Percentiles rank a stretch among this genome's conserved stretches.
phyloP scores from a whole-genome alignment of 495 filamentous ascomycete genomes.

The Hamigera avellanea region DNA sequence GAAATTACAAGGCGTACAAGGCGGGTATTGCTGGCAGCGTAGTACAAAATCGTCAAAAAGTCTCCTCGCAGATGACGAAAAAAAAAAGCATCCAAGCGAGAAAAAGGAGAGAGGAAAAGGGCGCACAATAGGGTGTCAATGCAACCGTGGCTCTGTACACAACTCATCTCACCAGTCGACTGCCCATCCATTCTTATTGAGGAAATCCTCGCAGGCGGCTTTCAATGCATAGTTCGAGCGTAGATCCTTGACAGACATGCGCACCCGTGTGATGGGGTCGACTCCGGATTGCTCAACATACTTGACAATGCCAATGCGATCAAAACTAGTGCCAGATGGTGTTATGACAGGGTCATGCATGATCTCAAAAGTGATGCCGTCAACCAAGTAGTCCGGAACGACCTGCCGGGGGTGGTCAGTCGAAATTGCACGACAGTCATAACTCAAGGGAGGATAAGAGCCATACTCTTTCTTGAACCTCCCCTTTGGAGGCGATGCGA shows the following conservation, averaged over 20 bases:
- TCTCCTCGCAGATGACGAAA: too few species aligned
- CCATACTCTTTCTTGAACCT: conserved; percentile 49
- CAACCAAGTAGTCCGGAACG: conserved; percentile 79
- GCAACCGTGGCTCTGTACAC: neutral
- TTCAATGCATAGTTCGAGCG: conserved; percentile 75
- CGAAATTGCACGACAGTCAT: conserved; percentile 3
- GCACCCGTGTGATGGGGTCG: conserved; percentile 76
- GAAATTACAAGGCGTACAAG: neutral
- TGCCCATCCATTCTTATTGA: conserved; percentile 85
- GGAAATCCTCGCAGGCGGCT: conserved; percentile 72
- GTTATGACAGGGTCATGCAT: conserved; percentile 93
- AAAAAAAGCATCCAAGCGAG: too few species aligned
- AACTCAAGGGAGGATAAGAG: neutral
- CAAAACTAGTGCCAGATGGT: conserved; percentile 79
- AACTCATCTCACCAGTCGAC: conserved; percentile 60
- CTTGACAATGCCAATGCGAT: conserved; percentile 76
- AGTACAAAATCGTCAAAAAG: too few species aligned
- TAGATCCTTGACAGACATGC: conserved; percentile 59
- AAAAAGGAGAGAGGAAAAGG: too few species aligned
- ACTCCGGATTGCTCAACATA: conserved; percentile 63
- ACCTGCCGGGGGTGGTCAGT: conserved; percentile 24
- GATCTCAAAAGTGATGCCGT: conserved; percentile 80
- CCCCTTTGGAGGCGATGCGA: conserved; percentile 39
- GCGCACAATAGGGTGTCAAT: too few species aligned
- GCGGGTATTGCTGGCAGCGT: too few species aligned